Evolutionary conservation across 2,329 filamentous ascomycete genomes (phyloP), one percentile per base, ranked within the genome.

Genomic region (Aspergillus clavatus): DNA sequence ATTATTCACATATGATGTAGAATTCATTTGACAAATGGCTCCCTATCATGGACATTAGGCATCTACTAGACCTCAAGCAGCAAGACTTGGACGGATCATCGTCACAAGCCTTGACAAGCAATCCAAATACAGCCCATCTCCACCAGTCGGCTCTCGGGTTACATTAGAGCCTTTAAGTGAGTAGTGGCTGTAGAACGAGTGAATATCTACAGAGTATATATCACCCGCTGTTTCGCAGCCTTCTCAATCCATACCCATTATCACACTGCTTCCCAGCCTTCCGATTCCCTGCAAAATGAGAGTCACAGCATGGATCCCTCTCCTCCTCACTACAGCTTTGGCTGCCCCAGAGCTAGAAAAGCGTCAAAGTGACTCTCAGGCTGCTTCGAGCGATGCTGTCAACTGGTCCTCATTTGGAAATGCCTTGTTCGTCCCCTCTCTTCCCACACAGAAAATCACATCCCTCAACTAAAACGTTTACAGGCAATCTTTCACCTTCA

Each of bases 381-480:
- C 42, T 8, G 48, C 18, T 4, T 33, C 46, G 7, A 47, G 41
- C 7, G 40, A 50, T 12, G 24, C 29, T 5, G 47, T 50, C 35
- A 52, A 61, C 39, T 46, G 58, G 18, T 49, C 49, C 4, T 43
- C 56, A 0, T 38, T 61, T 8, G 49, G 50, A 3, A 51, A 50
- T 37, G 52, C 54, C 40, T 14, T 62, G 58, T 60, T 46, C 26
- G 36, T 47, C 3, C 40, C 19, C 16, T 40, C 14, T n/a, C 35
- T 7, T 10, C 7, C 12, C 16, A 2, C 3, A 1, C 8, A 3
- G 5, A 14, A n/a, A 27, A n/a, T 3, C 10, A 45, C n/a, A 12
- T n/a, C n/a, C n/a, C n/a, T n/a, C 16, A 27, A 40, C 43, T 53
- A 24, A 53, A 18, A 24, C 18, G 3, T 12, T 14, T 14, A 1